Evolutionary conservation across 257 asterid species (phyloP).

Genomic region (Penstemon barbatus): DNA sequence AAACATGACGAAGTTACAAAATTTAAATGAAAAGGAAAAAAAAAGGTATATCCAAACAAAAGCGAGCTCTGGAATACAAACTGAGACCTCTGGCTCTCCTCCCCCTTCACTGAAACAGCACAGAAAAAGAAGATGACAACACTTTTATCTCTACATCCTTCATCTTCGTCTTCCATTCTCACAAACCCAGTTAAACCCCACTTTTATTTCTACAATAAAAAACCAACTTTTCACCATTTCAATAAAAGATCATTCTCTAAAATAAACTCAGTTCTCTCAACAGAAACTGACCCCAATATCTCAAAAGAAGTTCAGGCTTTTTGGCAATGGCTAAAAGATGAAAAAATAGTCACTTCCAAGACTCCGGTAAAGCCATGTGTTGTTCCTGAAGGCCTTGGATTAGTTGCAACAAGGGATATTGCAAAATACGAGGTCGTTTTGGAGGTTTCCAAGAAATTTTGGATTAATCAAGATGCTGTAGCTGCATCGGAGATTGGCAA

Average conservation of each 20-base stretch:
- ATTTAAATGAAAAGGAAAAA: background rate
- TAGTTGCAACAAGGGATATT: constrained; percentile 73
- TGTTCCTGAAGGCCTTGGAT: constrained; percentile 88
- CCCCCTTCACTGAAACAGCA: background rate
- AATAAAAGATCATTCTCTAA: constrained; percentile 38
- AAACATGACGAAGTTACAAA: background rate
- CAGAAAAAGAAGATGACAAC: constrained; percentile 43
- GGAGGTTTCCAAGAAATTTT: constrained; percentile 81
- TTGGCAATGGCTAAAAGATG: constrained; percentile 91
- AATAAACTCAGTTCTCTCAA: constrained; percentile 40
- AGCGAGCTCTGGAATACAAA: background rate
- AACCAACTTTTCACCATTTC: constrained; percentile 26
- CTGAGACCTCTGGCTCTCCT: background rate
- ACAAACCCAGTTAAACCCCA: constrained; percentile 32
- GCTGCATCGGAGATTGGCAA: constrained; percentile 71
- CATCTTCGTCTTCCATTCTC: constrained; percentile 34
- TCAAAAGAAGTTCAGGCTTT: constrained; percentile 62
- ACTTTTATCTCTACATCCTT: constrained; percentile 39
- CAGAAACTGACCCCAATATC: constrained; percentile 51
- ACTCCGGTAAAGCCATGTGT: constrained; percentile 83
- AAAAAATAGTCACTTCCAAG: constrained; percentile 72
- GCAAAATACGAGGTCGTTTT: constrained; percentile 70
- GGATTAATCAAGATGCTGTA: constrained; percentile 82
- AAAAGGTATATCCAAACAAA: constrained; percentile 36
- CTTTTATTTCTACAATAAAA: constrained; percentile 25